Base-by-base conservation (phyloP, 2,329 filamentous ascomycete species). In the Torrubiella hemipterigena region DNA sequence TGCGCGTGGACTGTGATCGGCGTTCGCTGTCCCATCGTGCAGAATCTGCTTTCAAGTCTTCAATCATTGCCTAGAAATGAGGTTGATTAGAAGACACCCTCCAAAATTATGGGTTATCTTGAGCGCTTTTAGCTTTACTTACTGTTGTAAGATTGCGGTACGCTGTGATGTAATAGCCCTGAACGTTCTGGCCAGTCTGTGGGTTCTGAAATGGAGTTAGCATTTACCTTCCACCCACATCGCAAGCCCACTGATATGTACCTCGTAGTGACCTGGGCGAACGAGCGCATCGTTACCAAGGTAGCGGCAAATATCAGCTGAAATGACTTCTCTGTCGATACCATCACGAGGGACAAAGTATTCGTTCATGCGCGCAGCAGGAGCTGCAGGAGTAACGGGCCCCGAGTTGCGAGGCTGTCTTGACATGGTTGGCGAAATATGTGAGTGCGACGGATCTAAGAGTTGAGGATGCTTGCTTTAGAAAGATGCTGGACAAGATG, bases 251-350 rank as follows among this genome's bases (percentile, higher is more conserved):
- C n/a, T n/a, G 15, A 42, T 44, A 45, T 52, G 45, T 69, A 84
- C 79, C 69, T 81, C 73, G 56, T 81, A 79, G 45, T 70, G 73
- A 47, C 77, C 78, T 37, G 80, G 81, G 49, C 77, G 77, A 50
- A 84, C 81, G 47, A 83, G 69, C 44, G 81, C 81, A 64, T 87
- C 81, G 55, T 84, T 84, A 49, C 81, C 81, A 44, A 87, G 69
- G 54, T 85, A 87, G 51, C 81, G 79, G 63, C 81, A 86, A 43
- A 87, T 84, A 54, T 87, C 81, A 51, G 80, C 77, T 40, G 82
- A 83, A 57, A 87, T 85, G 47, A 87, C 81, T 56, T 87, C 81
- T 46, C 81, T 76, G 54, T 82, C 80, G 56, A 87, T 87, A 51
- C 81, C 81, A 55, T 85, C 78, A 48, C 78, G 74, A 27, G 79